These are phyloP conservation scores for Dryadomyces quercus-mongolicae DNA, from an alignment of 2,329 filamentous ascomycete species.

Conservation along the genomic window DNA sequence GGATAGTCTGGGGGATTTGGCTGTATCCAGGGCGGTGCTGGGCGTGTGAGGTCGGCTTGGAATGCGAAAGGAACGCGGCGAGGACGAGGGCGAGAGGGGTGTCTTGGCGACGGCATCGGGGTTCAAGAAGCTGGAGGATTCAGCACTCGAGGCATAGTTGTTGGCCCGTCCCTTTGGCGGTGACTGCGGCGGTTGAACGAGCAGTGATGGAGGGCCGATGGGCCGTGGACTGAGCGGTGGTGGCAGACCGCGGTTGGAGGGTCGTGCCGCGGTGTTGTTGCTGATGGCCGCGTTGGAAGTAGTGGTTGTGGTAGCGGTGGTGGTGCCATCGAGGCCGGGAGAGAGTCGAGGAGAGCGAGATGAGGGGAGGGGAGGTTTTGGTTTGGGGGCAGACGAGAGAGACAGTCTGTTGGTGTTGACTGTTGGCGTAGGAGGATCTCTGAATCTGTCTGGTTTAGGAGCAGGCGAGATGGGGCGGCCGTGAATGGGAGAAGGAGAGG, in stretches of 20 bases:
- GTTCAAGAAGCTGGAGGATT: slow-evolving; percentile 34
- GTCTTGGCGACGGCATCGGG: slow-evolving; percentile 30
- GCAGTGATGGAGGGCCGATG: slow-evolving; percentile 49
- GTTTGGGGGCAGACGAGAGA: slow-evolving; percentile 21
- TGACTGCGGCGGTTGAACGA: slow-evolving; percentile 57
- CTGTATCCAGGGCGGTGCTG: slow-evolving; percentile 32
- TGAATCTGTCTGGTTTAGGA: slow-evolving; percentile 30
- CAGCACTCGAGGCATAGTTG: slow-evolving; percentile 17
- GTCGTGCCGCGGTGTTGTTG: slow-evolving; percentile 8
- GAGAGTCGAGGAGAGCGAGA: background rate
- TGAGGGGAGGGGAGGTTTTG: slow-evolving; percentile 21
- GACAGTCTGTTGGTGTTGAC: slow-evolving; percentile 23
- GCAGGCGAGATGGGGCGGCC: slow-evolving; percentile 24
- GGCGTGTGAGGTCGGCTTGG: slow-evolving; percentile 45
- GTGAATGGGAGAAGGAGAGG: slow-evolving; percentile 11
- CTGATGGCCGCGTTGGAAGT: too few relatives aligned
- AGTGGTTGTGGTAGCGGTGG: background rate
- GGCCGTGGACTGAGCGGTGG: slow-evolving; percentile 33
- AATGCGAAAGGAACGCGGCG: slow-evolving; percentile 36
- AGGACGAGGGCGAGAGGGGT: slow-evolving; percentile 26
- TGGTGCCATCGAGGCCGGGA: background rate
- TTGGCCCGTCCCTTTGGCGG: slow-evolving; percentile 40
- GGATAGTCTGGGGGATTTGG: slow-evolving; percentile 34
- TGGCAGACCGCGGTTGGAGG: slow-evolving; percentile 32
- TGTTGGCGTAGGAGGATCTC: slow-evolving; percentile 15